Evolutionary conservation across 1,284 basidiomycete species (phyloP).

Genomic region (Cutaneotrichosporon mucoides): DNA sequence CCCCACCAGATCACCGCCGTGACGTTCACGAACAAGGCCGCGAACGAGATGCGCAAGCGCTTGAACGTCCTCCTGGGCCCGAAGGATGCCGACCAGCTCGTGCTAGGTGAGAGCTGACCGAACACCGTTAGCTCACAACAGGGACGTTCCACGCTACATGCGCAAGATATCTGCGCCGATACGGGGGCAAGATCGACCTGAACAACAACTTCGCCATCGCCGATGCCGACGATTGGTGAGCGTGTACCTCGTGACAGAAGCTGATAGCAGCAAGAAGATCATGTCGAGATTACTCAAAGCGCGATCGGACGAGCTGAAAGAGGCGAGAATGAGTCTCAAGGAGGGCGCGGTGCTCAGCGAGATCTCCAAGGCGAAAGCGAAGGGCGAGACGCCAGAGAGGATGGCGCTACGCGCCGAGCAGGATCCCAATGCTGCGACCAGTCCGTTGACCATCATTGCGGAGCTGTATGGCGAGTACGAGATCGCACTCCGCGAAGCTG

Average conservation of each 20-base stretch:
- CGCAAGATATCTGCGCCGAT: conserved; percentile 63
- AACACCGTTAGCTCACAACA: conserved; percentile 40
- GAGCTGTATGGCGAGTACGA: conserved; percentile 69
- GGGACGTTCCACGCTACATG: conserved; percentile 84
- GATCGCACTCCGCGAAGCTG: conserved; percentile 58
- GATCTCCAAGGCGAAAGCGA: conserved; percentile 79
- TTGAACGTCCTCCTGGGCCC: conserved; percentile 68
- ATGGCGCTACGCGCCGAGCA: conserved; percentile 46
- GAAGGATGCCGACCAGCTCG: conserved; percentile 58
- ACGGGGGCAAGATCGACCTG: conserved; percentile 61
- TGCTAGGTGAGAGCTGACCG: conserved; percentile 50
- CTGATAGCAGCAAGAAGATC: conserved; percentile 63
- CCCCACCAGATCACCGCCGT: conserved; percentile 70
- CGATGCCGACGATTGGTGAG: conserved; percentile 73
- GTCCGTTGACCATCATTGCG: conserved; percentile 36
- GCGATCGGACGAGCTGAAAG: conserved; percentile 54
- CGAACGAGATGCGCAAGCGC: conserved; percentile 78
- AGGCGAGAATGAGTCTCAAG: conserved; percentile 58
- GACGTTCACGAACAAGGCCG: conserved; percentile 85
- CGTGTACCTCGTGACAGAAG: no score
- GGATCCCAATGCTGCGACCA: conserved; percentile 29
- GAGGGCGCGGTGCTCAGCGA: conserved; percentile 59
- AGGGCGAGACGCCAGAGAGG: conserved; percentile 58
- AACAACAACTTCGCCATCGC: conserved; percentile 75
- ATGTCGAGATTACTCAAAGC: conserved; percentile 61